Evolutionary conservation across 441 rosid species (phyloP), one percentile per base, ranked within the genome.

Genomic region (Eugenia klotzschiana): DNA sequence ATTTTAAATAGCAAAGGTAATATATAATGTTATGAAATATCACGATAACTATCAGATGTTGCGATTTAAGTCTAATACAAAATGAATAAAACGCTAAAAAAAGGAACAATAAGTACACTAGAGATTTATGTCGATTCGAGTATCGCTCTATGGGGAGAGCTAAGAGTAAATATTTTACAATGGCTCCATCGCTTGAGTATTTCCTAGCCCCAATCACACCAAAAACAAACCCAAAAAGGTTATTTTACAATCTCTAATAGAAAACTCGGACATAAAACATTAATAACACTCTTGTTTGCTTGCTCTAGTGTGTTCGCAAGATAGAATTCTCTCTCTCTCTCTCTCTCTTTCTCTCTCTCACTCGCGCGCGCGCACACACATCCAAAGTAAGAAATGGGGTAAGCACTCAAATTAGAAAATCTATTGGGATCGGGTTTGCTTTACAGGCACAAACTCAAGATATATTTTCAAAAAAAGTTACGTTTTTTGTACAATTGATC

Each of bases 141-240:
- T 9, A 54, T 54, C 5, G n/a, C 7, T 69, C 4, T 33, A 0
- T 20, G 14, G 77, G 46, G 46, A 69, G 25, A 37, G 77, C 0
- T 0, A 7, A 1, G 25, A 33, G 15, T 10, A 69, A 0, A 18
- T 0, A 37, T 69, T 64, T 20, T 64, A 33, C 46, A 8, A 8
- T 9, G n/a, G 74, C 43, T 64, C n/a, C 14, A 9, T 60, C 0
- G 7, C 46, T 64, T 2, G 14, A 64, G 74, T 64, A 33, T 37
- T 33, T 33, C 6, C 40, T 8, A 37, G 12, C 2, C 4, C 77
- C 0, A 12, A 37, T 69, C 25, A 37, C 25, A 2, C 8, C 25
- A 5, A 69, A 69, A 69, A 64, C 8, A 33, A 18, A 33, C 7
- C 8, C 43, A 0, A 10, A 64, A 64, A 2, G 2, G 13, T 20